Evolutionary conservation across 345 rosid genomes (phyloP).

Genomic region (Syzygium aromaticum): DNA sequence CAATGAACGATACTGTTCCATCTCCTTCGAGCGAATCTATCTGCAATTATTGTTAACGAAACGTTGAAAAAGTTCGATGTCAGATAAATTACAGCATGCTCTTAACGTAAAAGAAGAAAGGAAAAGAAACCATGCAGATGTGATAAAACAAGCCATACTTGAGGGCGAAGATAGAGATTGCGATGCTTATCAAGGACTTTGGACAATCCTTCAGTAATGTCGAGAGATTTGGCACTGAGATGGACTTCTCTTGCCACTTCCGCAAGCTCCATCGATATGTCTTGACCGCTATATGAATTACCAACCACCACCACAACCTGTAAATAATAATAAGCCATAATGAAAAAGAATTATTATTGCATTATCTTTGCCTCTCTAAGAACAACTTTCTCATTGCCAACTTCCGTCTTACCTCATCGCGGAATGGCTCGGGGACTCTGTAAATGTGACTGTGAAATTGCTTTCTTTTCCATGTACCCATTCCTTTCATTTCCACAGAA

Average conservation of each 20-base stretch:
- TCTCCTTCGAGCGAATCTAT: slow-evolving; percentile 56
- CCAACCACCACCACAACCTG: slow-evolving; percentile 86
- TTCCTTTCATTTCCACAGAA: slow-evolving; percentile 30
- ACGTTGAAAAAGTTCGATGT: not conserved
- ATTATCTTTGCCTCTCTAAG: not conserved
- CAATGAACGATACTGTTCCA: slow-evolving; percentile 50
- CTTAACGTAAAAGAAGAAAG: not conserved
- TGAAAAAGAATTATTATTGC: too few species aligned
- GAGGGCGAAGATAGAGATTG: slow-evolving; percentile 53
- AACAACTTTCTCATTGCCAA: not conserved
- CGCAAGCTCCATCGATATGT: slow-evolving; percentile 82
- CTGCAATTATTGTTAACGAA: slow-evolving; percentile 17
- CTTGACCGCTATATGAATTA: slow-evolving; percentile 79
- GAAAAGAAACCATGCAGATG: not conserved
- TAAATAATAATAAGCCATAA: not conserved
- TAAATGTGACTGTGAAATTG: slow-evolving; percentile 83
- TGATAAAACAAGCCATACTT: slow-evolving; percentile 21
- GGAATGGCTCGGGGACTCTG: slow-evolving; percentile 70
- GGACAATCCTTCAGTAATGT: slow-evolving; percentile 51
- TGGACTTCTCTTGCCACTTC: slow-evolving; percentile 72
- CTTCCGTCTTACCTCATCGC: slow-evolving; percentile 39
- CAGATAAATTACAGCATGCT: not conserved
- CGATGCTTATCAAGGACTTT: slow-evolving; percentile 59
- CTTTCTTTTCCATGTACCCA: slow-evolving; percentile 79
- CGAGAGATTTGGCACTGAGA: slow-evolving; percentile 55